Evolutionary conservation across 2,329 filamentous ascomycete species (phyloP), one percentile per base, ranked within the genome.

Genomic region (Sporothrix dimorphospora): DNA sequence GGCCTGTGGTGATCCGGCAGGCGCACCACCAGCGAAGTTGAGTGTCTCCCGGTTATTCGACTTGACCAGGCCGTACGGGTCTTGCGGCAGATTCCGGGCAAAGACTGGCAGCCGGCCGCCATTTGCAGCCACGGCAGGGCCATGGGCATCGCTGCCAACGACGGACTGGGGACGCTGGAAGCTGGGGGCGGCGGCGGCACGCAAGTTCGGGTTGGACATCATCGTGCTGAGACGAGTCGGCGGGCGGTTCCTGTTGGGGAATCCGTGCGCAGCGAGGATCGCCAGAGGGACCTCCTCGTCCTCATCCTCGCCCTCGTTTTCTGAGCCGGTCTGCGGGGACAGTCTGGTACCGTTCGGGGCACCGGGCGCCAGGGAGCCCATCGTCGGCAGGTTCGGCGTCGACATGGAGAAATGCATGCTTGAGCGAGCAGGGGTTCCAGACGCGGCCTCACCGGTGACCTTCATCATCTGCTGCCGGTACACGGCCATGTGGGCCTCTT

Each of bases 401-500:
- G 90, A 92, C 77, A 86, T 84, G 4, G 88, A 89, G 45, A 86
- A 83, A 21, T 86, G 84, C 73, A 90, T 80, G 67, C 83, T 82
- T 16, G 88, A 85, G n/a, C 89, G 87, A 34, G 85, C 80, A 12
- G 83, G 78, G 14, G 81, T 76, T 55, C 83, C 81, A 12, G 85
- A 80, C 4, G 85, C 80, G 27, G 89, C 83, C 76, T 95, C 93
- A 65, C 94, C 94, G 0, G 94, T 97, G 40, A 96, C 92, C 82
- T 97, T 97, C 92, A 95, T 97, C 94, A 97, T 97, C 81, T 96
- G 92, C 80, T 97, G 94, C 72, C 94, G 89, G 80, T 97, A 97
- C 1, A 97, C 91, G 1, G 93, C 88, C 85, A 97, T 91, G 79
- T 96, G 93, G 14, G 94, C 94, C 81, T 97, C 93, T 79, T 97